Percentiles rank a stretch among this genome's conserved stretches.
These are phyloP conservation scores for Sugiyamaella grinbergsii DNA, from an alignment of 1,139 yeast genomes.

Conservation along the genomic window DNA sequence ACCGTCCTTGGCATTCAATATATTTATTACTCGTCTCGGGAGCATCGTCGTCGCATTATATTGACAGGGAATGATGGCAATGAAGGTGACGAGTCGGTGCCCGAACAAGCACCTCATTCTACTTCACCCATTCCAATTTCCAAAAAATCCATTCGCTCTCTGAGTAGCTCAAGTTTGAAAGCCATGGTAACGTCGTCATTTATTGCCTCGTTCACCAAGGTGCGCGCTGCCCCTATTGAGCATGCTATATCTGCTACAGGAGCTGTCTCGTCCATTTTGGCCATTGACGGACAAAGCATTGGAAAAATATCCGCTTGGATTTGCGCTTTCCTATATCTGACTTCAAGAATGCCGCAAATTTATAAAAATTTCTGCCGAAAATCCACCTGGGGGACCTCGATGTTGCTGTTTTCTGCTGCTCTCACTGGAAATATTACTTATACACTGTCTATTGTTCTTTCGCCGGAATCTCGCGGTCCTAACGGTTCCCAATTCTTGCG, in stretches of 20 bases:
- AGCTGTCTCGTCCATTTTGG: conserved; percentile 28
- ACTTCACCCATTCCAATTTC: conserved; percentile 19
- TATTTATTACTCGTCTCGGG: conserved; percentile 57
- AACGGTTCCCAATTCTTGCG: conserved; percentile 53
- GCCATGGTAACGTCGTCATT: conserved; percentile 37
- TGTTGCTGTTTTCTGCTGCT: conserved; percentile 76
- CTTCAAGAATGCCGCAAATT: conserved; percentile 84
- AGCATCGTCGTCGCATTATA: conserved; percentile 26
- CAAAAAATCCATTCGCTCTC: conserved; percentile 5
- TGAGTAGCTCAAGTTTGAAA: conserved; percentile 24
- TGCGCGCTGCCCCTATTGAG: conserved; percentile 29
- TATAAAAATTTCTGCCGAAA: conserved; percentile 71
- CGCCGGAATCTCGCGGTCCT: conserved; percentile 46
- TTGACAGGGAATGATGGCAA: conserved; percentile 9
- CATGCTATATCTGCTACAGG: conserved; percentile 29
- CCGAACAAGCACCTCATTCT: neutral
- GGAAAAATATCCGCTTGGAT: conserved; percentile 77
- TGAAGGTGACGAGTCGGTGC: conserved; percentile 4
- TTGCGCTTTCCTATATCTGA: conserved; percentile 73
- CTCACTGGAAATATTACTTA: conserved; percentile 80
- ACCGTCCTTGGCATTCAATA: conserved; percentile 70
- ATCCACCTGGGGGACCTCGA: conserved; percentile 83
- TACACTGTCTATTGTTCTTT: conserved; percentile 63
- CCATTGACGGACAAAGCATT: conserved; percentile 29
- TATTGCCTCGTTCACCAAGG: conserved; percentile 36